Evolutionary conservation across 345 rosid species (phyloP), one percentile per base, ranked within the genome.

Genomic region (Citrus glauca): DNA sequence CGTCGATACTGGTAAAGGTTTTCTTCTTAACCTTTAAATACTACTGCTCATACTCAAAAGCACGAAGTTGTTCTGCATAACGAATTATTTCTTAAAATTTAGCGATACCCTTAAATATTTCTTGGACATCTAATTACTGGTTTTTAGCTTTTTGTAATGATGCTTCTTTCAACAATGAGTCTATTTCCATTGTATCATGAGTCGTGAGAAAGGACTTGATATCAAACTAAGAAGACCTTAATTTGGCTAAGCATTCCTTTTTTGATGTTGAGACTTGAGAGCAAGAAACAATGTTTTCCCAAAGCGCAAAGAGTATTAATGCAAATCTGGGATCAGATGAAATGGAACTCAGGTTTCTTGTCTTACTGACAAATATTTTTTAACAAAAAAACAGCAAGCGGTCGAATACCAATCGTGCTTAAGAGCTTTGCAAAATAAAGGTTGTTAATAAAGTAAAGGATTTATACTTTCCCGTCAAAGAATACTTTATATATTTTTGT

Each of bases 1-100:
- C 97, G 98, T 66, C 88, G 85, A 59, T 95, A 93, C 87, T 95
- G 97, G 98, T 88, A 85, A 68, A 30, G 19, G 5, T 65, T 66
- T 35, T 32, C 14, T 5, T 57, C 19, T 42, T n/a, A 4, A 69
- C 17, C 64, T 37, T 33, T 42, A 35, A 1, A 7, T 28, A 45
- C 19, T 20, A 53, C 37, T 16, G 37, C 67, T 63, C 37, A 2
- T 13, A 11, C 6, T 42, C 48, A 11, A 9, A 9, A 42, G 48
- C 48, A 42, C 4, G 16, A 42, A 10, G 3, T 42, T 42, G 48
- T 42, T 42, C 48, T 2, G 13, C 48, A 10, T 10, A 42, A 42
- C 48, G 2, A 42, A 42, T 9, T 9, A 42, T 42, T 42, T 42
- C 48, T 42, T 42, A 2, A 42, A 22, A n/a, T 37, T 66, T 37